Percentiles rank a stretch among this genome's conserved stretches.
Evolutionary conservation across 2,329 filamentous ascomycete genomes (phyloP).

Genomic region (Zymoseptoria pseudotritici): DNA sequence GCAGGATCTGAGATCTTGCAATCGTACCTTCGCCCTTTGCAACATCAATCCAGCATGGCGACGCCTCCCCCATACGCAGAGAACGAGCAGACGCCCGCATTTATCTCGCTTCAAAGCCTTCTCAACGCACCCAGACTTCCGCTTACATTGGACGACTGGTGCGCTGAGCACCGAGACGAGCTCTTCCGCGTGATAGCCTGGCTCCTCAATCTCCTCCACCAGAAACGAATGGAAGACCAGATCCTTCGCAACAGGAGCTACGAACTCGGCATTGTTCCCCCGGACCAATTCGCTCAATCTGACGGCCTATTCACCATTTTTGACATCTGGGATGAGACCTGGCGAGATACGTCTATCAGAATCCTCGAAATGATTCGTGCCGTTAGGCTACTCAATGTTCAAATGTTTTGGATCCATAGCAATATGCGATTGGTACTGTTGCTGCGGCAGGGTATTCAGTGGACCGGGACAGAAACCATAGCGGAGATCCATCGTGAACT

Average conservation of each 20-base stretch:
- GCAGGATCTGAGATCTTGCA: neutral
- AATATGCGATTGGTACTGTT: neutral
- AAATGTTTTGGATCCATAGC: neutral
- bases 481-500: neutral
- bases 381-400: neutral
- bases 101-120: neutral
- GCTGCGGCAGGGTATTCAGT: neutral
- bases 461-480: neutral
- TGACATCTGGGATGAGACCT: neutral
- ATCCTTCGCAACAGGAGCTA: neutral
- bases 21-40: neutral
- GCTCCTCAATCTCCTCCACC: neutral
- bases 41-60: neutral
- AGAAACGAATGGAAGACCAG: neutral
- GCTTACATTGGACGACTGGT: neutral
- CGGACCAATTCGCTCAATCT: neutral
- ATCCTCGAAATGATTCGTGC: neutral
- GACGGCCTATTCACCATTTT: neutral
- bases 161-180: neutral
- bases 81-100: neutral
- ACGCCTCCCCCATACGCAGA: neutral
- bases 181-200: neutral
- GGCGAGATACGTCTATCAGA: neutral
- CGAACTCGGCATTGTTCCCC: neutral
- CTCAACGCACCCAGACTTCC: neutral